Conservation (phyloP, 495 filamentous ascomycete species). For the Neurospora sublineolata region DNA sequence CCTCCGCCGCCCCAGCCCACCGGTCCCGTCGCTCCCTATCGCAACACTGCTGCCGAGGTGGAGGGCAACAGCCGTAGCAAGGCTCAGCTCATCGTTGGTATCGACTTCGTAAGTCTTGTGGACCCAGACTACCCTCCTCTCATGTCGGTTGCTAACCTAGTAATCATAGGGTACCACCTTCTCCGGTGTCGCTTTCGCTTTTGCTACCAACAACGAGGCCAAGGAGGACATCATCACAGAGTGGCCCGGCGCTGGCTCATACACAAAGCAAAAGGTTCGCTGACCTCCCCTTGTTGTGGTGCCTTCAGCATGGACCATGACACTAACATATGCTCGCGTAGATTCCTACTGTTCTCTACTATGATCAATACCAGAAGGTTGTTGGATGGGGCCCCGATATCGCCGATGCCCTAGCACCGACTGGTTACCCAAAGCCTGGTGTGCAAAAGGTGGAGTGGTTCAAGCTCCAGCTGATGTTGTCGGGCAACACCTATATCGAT, state of each 20-base stretch:
- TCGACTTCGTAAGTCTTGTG: slow-evolving; percentile 57
- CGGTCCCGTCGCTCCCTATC: slow-evolving; percentile 33
- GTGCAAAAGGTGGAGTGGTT: slow-evolving; percentile 75
- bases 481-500: slow-evolving; percentile 68
- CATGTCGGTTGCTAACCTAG: slow-evolving; percentile 12
- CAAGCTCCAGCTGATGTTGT: slow-evolving; percentile 68
- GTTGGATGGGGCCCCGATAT: slow-evolving; percentile 70
- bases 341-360: slow-evolving; percentile 67
- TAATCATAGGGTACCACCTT: slow-evolving; percentile 55
- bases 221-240: slow-evolving; percentile 73
- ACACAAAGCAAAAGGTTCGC: slow-evolving; percentile 62
- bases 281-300: background rate
- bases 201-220: slow-evolving; percentile 64
- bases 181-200: slow-evolving; percentile 64
- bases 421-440: slow-evolving; percentile 63
- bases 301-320: background rate
- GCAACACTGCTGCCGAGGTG: slow-evolving; percentile 61
- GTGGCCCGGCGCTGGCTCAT: slow-evolving; percentile 65
- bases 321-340: slow-evolving; percentile 14
- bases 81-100: slow-evolving; percentile 69
- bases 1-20: slow-evolving; percentile 32
- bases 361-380: slow-evolving; percentile 67
- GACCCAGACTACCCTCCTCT: background rate
- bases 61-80: slow-evolving; percentile 75
- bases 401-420: slow-evolving; percentile 60